Evolutionary conservation across 2,329 filamentous ascomycete genomes (phyloP), one percentile per base, ranked within the genome.

Genomic region (Neodidymelliopsis sp.): DNA sequence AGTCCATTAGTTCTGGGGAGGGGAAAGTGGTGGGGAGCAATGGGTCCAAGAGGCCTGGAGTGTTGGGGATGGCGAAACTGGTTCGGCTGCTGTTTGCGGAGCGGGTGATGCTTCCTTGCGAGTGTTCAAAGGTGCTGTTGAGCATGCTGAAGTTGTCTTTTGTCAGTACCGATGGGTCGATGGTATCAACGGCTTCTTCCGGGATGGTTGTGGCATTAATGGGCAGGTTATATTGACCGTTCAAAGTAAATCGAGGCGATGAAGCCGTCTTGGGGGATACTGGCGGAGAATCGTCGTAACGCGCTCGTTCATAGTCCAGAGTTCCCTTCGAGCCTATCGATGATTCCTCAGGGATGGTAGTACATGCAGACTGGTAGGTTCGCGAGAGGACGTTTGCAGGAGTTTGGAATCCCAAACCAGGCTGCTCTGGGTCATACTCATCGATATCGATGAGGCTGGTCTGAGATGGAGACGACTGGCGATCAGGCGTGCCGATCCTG

Each of bases 251-350:
- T 12, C 52, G 50, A 9, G 57, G 57, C 2, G 61, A 52, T 10
- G 56, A 64, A 9, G 65, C 48, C 0, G 67, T 70, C 49, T 74
- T 75, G 1, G 74, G 74, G 6, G 73, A 75, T 42, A 69, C 70
- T 6, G 73, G 68, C 1, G 73, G 72, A 10, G 72, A 72, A 16
- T 62, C 64, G 23, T 57, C 64, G n/a, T 58, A 53, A n/a, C 34
- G 43, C 15, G 34, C 25, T 16, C 16, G 36, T 16, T 57, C 50
- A 9, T 49, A 50, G 25, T 57, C 51, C 1, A 44, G n/a, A 2
- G 52, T 57, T 20, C 24, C 49, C 19, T 54, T 46, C 12, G 59
- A 59, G 10, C 45, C 52, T 1, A 59, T 42, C 1, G 59, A 63
- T 2, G 61, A 57, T 29, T 67, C 64, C 38, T 68, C 63, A 7